Base-by-base conservation (phyloP, 371 early-diverging fungal genomes). In the Apophysomyces ossiformis region DNA sequence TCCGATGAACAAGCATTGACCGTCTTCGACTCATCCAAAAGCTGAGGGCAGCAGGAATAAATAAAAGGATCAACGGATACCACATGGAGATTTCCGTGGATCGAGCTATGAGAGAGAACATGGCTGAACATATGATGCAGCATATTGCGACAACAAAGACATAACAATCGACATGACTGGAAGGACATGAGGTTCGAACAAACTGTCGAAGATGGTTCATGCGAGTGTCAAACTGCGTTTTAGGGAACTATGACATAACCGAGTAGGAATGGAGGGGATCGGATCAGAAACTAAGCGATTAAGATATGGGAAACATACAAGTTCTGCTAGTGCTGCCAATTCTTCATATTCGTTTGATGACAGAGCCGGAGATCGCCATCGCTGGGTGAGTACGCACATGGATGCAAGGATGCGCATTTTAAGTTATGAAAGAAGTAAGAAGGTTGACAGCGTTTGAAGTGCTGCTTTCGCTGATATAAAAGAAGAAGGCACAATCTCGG, bases 51-150 rank as follows among this genome's bases (percentile, higher is more conserved):
- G 80, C 77, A 36, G 80, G 80, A 38, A 80, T 66, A 18, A 80
- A 46, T 1, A 80, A 60, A 7, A 80, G 58, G 12, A 80, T 61
- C n/a, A 80, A 66, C 26, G 80, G 80, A 64, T 71, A 80, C 80
- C 80, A 80, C 80, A 80, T 80, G 21, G 80, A 80, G 11, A 80
- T 75, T 65, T 69, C 63, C 4, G 75, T 65, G 9, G 80, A 77
- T 11, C 76, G 71, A 8, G 80, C 80, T 43, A 75, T 67, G 43
- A 80, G 68, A 2, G 80, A 77, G 58, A 80, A 80, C 0, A 69
- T 70, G 41, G 77, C 80, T 12, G 80, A 80, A 47, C 75, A 77
- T 35, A 73, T 61, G 9, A 80, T 69, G 57, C 75, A 80, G 8
- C 71, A 11, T 4, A 80, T 67, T 35, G 76, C 72, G 26, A 80